Percentiles rank a stretch among this genome's conserved stretches.
Evolutionary conservation across 805 yeast species (phyloP).

Genomic region (Myxozyma melibiosi): DNA sequence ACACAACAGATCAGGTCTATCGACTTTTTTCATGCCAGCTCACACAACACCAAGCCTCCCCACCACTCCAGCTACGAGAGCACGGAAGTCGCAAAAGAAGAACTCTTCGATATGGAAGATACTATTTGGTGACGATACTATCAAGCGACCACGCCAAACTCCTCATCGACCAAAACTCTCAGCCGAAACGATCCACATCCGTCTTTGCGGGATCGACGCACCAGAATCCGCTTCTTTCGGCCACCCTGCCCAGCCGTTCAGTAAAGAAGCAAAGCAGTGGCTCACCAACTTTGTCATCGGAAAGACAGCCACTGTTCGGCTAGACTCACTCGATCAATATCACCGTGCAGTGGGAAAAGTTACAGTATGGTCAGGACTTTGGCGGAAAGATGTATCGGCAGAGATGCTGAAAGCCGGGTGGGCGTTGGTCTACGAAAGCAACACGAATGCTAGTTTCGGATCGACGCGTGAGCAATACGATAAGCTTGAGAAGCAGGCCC

Average conservation of each 20-base stretch:
- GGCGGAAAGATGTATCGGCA: slow-evolving; percentile 76
- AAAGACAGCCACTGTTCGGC: slow-evolving; percentile 69
- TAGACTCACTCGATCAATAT: slow-evolving; percentile 84
- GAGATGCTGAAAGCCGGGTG: slow-evolving; percentile 85
- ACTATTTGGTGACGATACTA: not conserved
- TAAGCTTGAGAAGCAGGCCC: slow-evolving; percentile 10
- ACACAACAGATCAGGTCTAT: no score
- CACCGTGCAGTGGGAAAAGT: slow-evolving; percentile 77
- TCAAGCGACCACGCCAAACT: not conserved
- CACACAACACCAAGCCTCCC: no score
- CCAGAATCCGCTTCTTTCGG: slow-evolving; percentile 97
- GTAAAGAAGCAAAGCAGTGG: slow-evolving; percentile 85
- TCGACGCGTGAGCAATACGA: slow-evolving; percentile 15
- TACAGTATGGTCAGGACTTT: slow-evolving; percentile 60
- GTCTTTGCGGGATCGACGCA: slow-evolving; percentile 94
- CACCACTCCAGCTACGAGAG: no score
- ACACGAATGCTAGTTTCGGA: slow-evolving; percentile 76
- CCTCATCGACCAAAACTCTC: slow-evolving; percentile 42
- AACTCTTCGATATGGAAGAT: not conserved
- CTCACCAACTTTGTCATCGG: slow-evolving; percentile 66
- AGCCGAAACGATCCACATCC: slow-evolving; percentile 71
- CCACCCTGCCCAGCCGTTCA: slow-evolving; percentile 82
- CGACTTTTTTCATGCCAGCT: not conserved
- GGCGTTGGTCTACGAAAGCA: slow-evolving; percentile 87
- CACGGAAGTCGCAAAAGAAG: not conserved